Evolutionary conservation across 306 rosid genomes (phyloP), one percentile per base, ranked within the genome.

Genomic region (Rosa multiflora): DNA sequence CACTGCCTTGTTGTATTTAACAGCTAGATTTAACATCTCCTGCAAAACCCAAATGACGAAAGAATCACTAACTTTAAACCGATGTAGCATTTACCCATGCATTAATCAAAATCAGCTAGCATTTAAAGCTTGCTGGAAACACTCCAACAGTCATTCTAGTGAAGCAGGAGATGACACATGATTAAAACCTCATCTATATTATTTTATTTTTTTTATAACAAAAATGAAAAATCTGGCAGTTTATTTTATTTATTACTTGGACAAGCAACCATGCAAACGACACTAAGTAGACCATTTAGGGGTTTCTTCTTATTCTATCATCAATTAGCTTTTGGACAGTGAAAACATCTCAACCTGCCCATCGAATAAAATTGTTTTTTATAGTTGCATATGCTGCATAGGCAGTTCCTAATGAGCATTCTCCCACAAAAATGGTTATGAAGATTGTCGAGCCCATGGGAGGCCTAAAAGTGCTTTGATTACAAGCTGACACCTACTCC

Each of bases 1-100:
- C 77, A 93, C 98, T 18, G 91, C 98, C 85, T 91, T 93, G 83
- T 86, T 90, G 90, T 93, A 93, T 71, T 87, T 88, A 13, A 84
- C 21, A 23, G 98, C 95, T 52, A 93, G 81, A 75, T 51, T 88
- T 4, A 86, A 87, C 98, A 91, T 93, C 75, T 90, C 98, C 98
- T 91, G 92, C 66, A 77, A 48, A 66, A 53, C 66, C 76, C 67
- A 67, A 88, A 49, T 13, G 10, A 79, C 17, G 46, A 13, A 35
- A 40, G 29, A 20, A 35, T 10, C 20, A 66, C 29, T 66, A 51
- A 59, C 44, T 4, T 55, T 18, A 10, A 14, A 8, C 10, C 26
- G 10, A n/a, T n/a, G n/a, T 20, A 6, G 17, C 20, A 56, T n/a
- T 56, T 8, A 56, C 17, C 42, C 46, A 29, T 20, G 23, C 49